Conservation (phyloP, 1,139 yeast genomes). For the Candida tetrigidarum region DNA sequence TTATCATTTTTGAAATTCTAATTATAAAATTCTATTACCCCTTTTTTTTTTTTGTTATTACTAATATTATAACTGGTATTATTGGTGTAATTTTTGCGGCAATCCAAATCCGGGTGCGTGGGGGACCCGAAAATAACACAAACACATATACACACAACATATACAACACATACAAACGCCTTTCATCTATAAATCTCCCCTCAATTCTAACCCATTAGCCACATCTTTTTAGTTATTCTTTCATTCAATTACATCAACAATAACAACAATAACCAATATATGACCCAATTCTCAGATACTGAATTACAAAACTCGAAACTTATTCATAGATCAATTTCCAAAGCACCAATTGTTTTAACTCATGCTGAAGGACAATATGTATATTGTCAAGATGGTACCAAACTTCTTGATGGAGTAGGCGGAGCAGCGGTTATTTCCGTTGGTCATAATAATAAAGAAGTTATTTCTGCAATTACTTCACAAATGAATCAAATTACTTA, state of each 20-base stretch:
- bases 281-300: background rate
- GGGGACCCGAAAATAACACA: too few relatives aligned
- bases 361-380: background rate
- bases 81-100: conserved; percentile 2
- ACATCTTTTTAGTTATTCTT: too few relatives aligned
- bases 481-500: conserved; percentile 21
- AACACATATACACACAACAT: background rate
- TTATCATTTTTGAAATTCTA: too few relatives aligned
- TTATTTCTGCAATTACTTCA: conserved; percentile 21
- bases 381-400: background rate
- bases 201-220: too few relatives aligned
- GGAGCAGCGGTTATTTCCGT: conserved; percentile 25
- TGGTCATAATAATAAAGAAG: conserved; percentile 36
- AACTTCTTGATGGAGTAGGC: background rate
- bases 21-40: too few relatives aligned
- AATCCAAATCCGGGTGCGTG: conserved; percentile 4
- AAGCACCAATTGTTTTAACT: background rate
- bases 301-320: background rate
- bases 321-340: background rate
- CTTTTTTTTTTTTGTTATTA: background rate
- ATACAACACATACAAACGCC: too few relatives aligned
- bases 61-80: too few relatives aligned
- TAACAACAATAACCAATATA: too few relatives aligned
- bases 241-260: too few relatives aligned
- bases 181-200: too few relatives aligned